These are phyloP conservation scores for Elongisporangium senticosum DNA, from an alignment of 352 stramenopile species.

Conservation along the genomic window DNA sequence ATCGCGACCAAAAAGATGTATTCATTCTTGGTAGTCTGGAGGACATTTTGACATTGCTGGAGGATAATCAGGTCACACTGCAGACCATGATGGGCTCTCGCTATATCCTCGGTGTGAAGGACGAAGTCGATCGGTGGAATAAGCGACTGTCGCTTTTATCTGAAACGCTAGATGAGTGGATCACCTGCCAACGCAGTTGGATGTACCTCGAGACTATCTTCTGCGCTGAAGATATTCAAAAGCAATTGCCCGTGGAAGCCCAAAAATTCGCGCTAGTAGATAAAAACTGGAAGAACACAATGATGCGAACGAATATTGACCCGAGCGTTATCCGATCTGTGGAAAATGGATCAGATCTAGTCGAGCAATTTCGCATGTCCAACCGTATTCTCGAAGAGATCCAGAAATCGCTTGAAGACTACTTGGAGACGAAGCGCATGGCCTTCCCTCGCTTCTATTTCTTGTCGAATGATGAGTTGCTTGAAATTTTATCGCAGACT, in stretches of 20 bases:
- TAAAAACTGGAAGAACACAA: constrained; percentile 82
- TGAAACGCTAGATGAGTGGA: constrained; percentile 83
- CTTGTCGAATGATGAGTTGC: constrained; percentile 88
- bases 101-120: constrained; percentile 89
- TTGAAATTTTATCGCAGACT: constrained; percentile 90
- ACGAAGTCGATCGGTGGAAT: constrained; percentile 88
- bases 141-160: constrained; percentile 83
- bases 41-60: constrained; percentile 84
- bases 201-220: constrained; percentile 91
- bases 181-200: constrained; percentile 79
- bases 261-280: constrained; percentile 84
- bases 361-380: constrained; percentile 80
- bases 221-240: constrained; percentile 85
- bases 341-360: constrained; percentile 59
- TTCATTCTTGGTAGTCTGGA: constrained; percentile 90
- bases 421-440: constrained; percentile 91
- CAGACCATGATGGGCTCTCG: constrained; percentile 92
- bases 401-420: constrained; percentile 90
- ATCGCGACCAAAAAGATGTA: constrained; percentile 82
- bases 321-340: constrained; percentile 75
- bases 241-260: constrained; percentile 79
- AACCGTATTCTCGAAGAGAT: constrained; percentile 89
- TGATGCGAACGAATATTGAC: constrained; percentile 73
- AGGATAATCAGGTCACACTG: constrained; percentile 90
- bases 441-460: constrained; percentile 91